These are phyloP conservation scores for Extremus antarcticus DNA, from an alignment of 495 filamentous ascomycete species.

Conservation along the genomic window DNA sequence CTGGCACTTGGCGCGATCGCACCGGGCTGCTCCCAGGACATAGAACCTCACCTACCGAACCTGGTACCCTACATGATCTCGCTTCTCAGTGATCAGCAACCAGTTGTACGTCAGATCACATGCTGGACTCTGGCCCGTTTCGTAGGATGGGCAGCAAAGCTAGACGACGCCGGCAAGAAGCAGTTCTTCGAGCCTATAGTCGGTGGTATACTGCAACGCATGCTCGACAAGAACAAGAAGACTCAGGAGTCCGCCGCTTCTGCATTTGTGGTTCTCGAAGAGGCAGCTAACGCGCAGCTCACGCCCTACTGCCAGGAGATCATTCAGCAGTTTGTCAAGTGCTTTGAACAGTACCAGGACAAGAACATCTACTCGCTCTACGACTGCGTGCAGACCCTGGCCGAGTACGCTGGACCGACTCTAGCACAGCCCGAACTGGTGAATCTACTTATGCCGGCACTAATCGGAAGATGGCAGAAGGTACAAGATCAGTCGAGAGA, in stretches of 20 bases:
- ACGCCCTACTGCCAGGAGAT: constrained; percentile 82
- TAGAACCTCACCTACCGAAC: constrained; percentile 82
- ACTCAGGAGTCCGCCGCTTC: constrained; percentile 95
- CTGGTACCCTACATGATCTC: constrained; percentile 85
- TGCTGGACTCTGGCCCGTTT: constrained; percentile 96
- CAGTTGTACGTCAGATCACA: constrained; percentile 93
- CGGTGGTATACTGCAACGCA: constrained; percentile 86
- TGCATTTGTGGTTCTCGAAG: constrained; percentile 90
- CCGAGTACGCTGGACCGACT: constrained; percentile 75
- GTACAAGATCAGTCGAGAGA: constrained; percentile 84
- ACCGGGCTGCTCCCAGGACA: constrained; percentile 83
- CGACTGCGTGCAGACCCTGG: constrained; percentile 95
- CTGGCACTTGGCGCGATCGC: constrained; percentile 91
- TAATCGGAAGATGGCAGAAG: constrained; percentile 81
- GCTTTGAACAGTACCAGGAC: constrained; percentile 93
- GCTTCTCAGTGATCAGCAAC: constrained; percentile 70
- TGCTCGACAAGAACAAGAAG: constrained; percentile 95
- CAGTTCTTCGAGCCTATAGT: constrained; percentile 92
- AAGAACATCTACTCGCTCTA: constrained; percentile 98
- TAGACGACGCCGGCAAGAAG: constrained; percentile 53
- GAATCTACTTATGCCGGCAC: constrained; percentile 82
- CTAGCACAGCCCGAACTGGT: constrained; percentile 68
- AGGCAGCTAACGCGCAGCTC: constrained; percentile 73
- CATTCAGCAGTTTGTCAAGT: constrained; percentile 79
- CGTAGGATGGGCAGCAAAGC: constrained; percentile 80